Evolutionary conservation across 495 filamentous ascomycete genomes (phyloP).

Genomic region (Tuber indicum): DNA sequence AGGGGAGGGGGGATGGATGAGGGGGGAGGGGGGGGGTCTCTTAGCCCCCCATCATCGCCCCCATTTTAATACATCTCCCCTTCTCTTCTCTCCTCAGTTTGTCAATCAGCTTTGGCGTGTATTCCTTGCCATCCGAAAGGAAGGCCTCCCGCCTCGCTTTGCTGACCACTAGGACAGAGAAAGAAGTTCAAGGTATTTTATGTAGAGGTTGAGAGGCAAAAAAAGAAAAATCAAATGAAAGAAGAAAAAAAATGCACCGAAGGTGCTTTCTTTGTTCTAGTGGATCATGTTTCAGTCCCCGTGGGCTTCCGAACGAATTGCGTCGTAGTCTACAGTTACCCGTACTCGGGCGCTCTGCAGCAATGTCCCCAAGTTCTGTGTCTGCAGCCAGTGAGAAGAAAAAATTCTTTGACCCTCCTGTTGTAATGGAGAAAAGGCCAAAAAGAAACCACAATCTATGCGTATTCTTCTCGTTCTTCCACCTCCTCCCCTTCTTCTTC

Average conservation of each 20-base stretch:
- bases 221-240: constrained; percentile 25
- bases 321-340: background rate
- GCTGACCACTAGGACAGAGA: background rate
- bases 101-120: constrained; percentile 15
- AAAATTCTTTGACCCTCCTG: background rate
- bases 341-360: background rate
- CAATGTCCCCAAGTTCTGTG: background rate
- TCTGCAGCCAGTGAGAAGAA: background rate
- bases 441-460: background rate
- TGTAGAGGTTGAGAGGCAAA: background rate
- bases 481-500: background rate
- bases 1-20: background rate
- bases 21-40: constrained; percentile 15
- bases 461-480: background rate
- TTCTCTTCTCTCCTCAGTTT: background rate
- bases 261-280: constrained; percentile 11
- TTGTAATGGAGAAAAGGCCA: background rate
- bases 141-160: background rate
- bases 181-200: background rate
- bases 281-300: constrained; percentile 26
- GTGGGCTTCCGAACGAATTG: constrained; percentile 9
- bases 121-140: constrained; percentile 13
- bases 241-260: constrained; percentile 19
- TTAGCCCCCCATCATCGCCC: background rate
- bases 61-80: background rate